phyloP scores from a whole-genome alignment of 768 basidiomycete genomes.

The Leucosporidium scottii region DNA sequence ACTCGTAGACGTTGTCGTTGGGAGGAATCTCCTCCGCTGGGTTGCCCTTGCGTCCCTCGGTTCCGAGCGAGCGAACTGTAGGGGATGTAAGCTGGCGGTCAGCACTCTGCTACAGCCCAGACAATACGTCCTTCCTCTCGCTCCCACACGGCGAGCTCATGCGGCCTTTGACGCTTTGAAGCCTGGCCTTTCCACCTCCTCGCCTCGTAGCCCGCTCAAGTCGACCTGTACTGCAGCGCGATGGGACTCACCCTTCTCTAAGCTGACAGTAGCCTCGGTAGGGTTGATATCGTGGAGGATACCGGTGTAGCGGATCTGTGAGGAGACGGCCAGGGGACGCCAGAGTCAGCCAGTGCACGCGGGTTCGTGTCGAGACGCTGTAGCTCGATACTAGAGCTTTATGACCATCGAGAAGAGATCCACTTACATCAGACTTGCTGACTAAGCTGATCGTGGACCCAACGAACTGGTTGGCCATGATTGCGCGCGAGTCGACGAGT shows the following conservation, averaged over 20 bases:
- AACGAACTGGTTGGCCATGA: too few relatives aligned
- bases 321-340: neutral
- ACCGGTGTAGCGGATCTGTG: neutral
- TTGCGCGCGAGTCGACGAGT: too few relatives aligned
- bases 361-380: neutral
- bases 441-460: too few relatives aligned
- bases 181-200: neutral
- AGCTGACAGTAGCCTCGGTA: constrained; percentile 34
- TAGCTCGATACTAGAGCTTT: neutral
- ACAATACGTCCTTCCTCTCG: too few relatives aligned
- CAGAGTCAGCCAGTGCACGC: neutral
- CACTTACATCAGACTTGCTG: neutral
- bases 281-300: constrained; percentile 35
- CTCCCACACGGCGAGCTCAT: neutral
- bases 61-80: constrained; percentile 36
- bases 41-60: constrained; percentile 35
- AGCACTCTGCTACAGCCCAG: neutral
- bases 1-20: constrained; percentile 37
- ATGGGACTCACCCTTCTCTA: constrained; percentile 28
- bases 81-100: neutral
- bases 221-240: neutral
- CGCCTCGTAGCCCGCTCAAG: neutral
- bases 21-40: constrained; percentile 33
- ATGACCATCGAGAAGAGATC: neutral
- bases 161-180: neutral